These are phyloP conservation scores for Taxillus chinensis DNA, from an alignment of 164 flowering plant species.

Conservation along the genomic window DNA sequence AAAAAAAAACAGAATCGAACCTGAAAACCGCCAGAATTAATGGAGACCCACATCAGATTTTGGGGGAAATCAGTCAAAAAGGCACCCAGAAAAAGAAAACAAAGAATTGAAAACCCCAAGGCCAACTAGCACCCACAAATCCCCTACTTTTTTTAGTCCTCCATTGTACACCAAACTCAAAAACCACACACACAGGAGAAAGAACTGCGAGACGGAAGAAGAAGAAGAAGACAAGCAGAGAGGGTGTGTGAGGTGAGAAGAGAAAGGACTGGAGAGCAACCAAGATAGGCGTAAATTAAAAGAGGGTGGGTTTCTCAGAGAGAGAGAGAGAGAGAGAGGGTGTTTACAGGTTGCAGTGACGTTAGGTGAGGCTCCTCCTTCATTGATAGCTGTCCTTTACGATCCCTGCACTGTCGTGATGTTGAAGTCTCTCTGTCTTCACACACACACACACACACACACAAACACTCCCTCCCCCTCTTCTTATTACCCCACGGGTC, in stretches of 20 bases:
- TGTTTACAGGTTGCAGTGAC: not conserved
- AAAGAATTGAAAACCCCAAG: no score
- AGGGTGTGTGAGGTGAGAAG: not conserved
- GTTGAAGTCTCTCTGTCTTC: constrained; percentile 33
- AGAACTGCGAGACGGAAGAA: not conserved
- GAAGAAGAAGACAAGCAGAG: constrained; percentile 6
- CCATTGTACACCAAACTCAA: no score
- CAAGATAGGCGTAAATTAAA: constrained; percentile 7
- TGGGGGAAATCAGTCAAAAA: no score
- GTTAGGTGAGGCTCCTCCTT: constrained; percentile 56
- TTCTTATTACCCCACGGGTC: not conserved
- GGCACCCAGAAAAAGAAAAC: no score
- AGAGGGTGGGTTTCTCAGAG: constrained; percentile 1
- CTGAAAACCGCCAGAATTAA: no score
- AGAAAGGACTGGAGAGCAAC: not conserved
- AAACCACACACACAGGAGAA: no score
- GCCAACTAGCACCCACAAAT: no score
- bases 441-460: no score
- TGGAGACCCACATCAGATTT: no score
- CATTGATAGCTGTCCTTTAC: constrained; percentile 65
- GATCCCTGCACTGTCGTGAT: constrained; percentile 32
- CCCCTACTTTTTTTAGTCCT: no score
- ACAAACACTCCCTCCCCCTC: not conserved
- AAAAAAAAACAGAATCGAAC: no score
- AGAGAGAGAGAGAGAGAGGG: not conserved